These are phyloP conservation scores for Blastomyces gilchristii DNA, from an alignment of 2,329 filamentous ascomycete species.

Conservation along the genomic window DNA sequence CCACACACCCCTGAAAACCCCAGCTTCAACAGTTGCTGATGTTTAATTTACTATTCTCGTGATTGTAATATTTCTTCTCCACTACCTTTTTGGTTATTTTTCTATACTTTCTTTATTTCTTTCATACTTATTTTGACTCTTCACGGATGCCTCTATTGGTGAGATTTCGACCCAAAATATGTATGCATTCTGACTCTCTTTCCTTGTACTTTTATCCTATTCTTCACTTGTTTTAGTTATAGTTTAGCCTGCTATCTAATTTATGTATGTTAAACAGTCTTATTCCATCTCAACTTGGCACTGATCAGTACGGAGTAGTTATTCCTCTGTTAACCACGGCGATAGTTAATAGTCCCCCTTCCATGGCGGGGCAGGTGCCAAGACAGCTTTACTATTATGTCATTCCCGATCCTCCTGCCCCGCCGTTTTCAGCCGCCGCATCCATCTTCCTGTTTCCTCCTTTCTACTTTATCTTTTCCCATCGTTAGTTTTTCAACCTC, in stretches of 20 bases:
- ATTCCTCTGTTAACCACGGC: no score
- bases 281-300: neutral
- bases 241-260: neutral
- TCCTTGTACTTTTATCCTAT: neutral
- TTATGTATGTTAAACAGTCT: neutral
- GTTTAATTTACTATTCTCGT: neutral
- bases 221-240: neutral
- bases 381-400: neutral
- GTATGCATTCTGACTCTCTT: neutral
- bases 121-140: neutral
- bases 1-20: neutral
- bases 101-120: neutral
- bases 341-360: neutral
- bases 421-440: conserved; percentile 6
- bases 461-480: neutral
- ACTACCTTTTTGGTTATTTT: neutral
- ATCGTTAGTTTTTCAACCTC: neutral
- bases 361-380: neutral
- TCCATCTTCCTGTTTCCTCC: neutral
- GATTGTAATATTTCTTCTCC: neutral
- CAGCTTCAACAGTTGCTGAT: neutral
- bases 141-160: neutral
- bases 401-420: neutral
- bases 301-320: no score
- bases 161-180: neutral